Percentiles rank a stretch among this genome's conserved stretches.
Conservation (phyloP, 208 protist species). For the Crithidia thermophila region DNA sequence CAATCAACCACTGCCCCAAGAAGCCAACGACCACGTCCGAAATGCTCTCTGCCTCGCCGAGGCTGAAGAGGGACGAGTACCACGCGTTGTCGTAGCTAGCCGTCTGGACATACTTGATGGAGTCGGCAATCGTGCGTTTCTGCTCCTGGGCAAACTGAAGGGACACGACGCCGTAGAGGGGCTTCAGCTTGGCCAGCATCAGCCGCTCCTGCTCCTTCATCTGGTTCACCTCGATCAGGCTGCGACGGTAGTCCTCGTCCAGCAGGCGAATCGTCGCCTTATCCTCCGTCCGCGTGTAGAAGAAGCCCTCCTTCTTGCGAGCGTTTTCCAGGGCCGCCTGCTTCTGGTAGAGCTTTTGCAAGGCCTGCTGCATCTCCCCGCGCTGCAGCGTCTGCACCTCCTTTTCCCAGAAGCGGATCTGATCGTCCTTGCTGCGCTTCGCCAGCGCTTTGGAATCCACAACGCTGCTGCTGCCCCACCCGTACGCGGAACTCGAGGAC, state of each 20-base stretch:
- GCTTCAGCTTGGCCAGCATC: conserved; percentile 84
- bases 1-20: conserved; percentile 74
- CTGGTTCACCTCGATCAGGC: conserved; percentile 47
- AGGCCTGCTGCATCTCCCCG: conserved; percentile 39
- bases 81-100: conserved; percentile 86
- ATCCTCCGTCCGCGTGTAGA: conserved; percentile 62
- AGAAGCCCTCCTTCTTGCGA: conserved; percentile 57
- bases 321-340: conserved; percentile 52
- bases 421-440: conserved; percentile 49
- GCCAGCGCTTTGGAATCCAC: conserved; percentile 30
- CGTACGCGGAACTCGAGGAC: neutral
- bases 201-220: conserved; percentile 63
- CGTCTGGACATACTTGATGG: conserved; percentile 63
- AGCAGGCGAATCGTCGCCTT: conserved; percentile 75
- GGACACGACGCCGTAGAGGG: conserved; percentile 84
- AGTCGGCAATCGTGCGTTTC: conserved; percentile 51
- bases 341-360: conserved; percentile 42
- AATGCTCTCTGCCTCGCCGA: conserved; percentile 70
- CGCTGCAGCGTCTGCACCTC: conserved; percentile 47
- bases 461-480: conserved; percentile 4
- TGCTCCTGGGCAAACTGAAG: conserved; percentile 82
- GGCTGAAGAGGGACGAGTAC: conserved; percentile 74
- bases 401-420: conserved; percentile 70
- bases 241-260: conserved; percentile 64
- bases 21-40: conserved; percentile 85